Evolutionary conservation across 805 yeast species (phyloP).

Genomic region (Saturnispora besseyi): DNA sequence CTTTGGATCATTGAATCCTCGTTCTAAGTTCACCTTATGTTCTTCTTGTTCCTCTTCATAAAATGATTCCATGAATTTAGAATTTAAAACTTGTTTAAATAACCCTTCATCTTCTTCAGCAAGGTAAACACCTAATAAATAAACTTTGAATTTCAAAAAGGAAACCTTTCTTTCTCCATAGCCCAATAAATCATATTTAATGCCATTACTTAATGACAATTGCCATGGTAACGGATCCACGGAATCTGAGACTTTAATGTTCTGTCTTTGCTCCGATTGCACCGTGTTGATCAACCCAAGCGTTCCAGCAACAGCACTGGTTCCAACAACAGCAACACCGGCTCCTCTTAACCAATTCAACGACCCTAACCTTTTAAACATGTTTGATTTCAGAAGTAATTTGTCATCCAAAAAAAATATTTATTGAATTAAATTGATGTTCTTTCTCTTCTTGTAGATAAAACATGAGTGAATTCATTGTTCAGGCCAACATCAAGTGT

Average conservation of each 20-base stretch:
- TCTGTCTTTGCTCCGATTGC: background rate
- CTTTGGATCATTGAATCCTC: conserved; percentile 42
- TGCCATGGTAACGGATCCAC: conserved; percentile 25
- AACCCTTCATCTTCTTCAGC: conserved; percentile 46
- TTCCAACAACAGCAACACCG: background rate
- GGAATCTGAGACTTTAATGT: conserved; percentile 10
- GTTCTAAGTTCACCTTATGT: conserved; percentile 33
- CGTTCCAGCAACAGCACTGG: background rate
- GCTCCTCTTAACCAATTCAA: background rate
- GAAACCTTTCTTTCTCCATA: conserved; percentile 80
- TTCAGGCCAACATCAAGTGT: conserved; percentile 40
- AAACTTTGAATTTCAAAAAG: conserved; percentile 72
- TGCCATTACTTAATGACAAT: conserved; percentile 13
- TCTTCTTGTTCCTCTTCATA: conserved; percentile 19
- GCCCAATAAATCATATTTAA: conserved; percentile 53
- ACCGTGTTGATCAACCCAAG: background rate
- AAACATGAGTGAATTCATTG: background rate
- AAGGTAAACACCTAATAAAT: conserved; percentile 77
- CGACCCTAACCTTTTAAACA: background rate
- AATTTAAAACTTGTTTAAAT: conserved; percentile 34
- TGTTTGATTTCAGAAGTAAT: too few relatives aligned
- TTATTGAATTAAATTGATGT: background rate
- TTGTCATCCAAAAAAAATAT: too few relatives aligned
- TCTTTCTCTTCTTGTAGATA: background rate
- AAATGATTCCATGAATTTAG: conserved; percentile 31